Percentiles rank a stretch among this genome's conserved stretches.
Evolutionary conservation across 2,329 filamentous ascomycete genomes (phyloP).

Genomic region (Anisogramma anomala): DNA sequence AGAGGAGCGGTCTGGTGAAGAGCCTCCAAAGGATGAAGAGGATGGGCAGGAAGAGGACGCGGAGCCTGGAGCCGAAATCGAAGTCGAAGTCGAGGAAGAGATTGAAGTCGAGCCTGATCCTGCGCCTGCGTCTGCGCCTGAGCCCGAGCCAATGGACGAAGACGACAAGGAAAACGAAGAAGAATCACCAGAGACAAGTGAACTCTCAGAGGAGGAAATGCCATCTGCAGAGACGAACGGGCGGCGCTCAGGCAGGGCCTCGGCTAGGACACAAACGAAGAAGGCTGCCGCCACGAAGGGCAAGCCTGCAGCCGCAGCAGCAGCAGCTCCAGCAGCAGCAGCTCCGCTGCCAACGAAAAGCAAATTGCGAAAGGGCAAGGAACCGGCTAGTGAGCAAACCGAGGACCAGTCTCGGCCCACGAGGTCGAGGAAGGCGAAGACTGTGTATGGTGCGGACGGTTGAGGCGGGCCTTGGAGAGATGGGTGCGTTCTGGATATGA

Average conservation of each 20-base stretch:
- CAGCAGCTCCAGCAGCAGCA: background rate
- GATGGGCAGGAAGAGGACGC: slow-evolving; percentile 4
- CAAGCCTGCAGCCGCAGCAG: slow-evolving; percentile 4
- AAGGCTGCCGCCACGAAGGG: slow-evolving; percentile 11
- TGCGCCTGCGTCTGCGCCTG: background rate
- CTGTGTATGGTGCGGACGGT: slow-evolving; percentile 7
- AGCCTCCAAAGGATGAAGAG: slow-evolving; percentile 17
- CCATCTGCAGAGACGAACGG: slow-evolving; percentile 12
- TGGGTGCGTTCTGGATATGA: background rate
- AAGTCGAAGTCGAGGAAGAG: slow-evolving; percentile 8
- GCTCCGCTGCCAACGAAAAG: slow-evolving; percentile 7
- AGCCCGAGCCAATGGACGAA: background rate
- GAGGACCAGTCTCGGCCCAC: background rate
- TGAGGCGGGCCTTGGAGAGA: background rate
- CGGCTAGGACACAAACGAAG: slow-evolving; percentile 10
- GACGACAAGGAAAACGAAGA: slow-evolving; percentile 5
- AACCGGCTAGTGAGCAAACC: background rate
- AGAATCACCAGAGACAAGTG: slow-evolving; percentile 2
- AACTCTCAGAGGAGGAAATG: slow-evolving; percentile 8
- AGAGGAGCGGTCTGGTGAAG: slow-evolving; percentile 15
- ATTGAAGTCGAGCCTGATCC: background rate
- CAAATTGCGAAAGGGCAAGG: background rate
- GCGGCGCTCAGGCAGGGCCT: slow-evolving; percentile 11
- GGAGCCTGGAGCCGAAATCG: background rate
- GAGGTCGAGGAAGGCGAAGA: slow-evolving; percentile 11